Conservation (phyloP, 495 filamentous ascomycete genomes). For the Annulohypoxylon bovei region DNA sequence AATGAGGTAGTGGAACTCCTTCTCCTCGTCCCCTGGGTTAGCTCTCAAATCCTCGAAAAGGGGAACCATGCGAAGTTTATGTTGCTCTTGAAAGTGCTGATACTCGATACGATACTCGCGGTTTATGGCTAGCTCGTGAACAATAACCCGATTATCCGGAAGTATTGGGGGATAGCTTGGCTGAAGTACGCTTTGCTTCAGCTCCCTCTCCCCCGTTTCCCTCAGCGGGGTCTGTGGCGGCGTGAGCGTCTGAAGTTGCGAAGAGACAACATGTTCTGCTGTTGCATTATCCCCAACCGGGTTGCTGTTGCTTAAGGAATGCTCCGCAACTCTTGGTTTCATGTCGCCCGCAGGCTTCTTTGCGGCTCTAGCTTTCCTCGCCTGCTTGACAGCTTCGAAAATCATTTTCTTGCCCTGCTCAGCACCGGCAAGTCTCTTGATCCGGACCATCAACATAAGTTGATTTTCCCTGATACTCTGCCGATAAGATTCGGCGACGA, state of each 20-base stretch:
- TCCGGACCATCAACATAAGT: conserved; percentile 83
- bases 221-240: conserved; percentile 53
- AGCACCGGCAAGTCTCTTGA: conserved; percentile 87
- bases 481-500: conserved; percentile 87
- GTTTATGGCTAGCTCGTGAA: conserved; percentile 93
- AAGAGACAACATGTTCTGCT: conserved; percentile 44
- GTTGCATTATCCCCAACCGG: conserved; percentile 51
- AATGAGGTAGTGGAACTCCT: conserved; percentile 70
- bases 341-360: conserved; percentile 77
- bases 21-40: conserved; percentile 75
- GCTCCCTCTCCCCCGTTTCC: conserved; percentile 48
- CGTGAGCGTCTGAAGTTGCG: conserved; percentile 54
- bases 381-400: conserved; percentile 81
- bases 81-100: conserved; percentile 60
- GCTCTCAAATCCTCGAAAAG: conserved; percentile 81
- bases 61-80: conserved; percentile 63
- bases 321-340: conserved; percentile 69
- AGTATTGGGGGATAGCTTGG: conserved; percentile 62
- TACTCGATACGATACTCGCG: conserved; percentile 73
- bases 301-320: conserved; percentile 46
- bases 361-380: conserved; percentile 73
- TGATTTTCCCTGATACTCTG: conserved; percentile 96
- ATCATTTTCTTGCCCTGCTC: conserved; percentile 86
- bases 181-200: conserved; percentile 54
- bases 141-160: conserved; percentile 83